Percentiles rank a stretch among this genome's conserved stretches.
Evolutionary conservation across 495 filamentous ascomycete genomes (phyloP).

Genomic region (Annulohypoxylon stygium): DNA sequence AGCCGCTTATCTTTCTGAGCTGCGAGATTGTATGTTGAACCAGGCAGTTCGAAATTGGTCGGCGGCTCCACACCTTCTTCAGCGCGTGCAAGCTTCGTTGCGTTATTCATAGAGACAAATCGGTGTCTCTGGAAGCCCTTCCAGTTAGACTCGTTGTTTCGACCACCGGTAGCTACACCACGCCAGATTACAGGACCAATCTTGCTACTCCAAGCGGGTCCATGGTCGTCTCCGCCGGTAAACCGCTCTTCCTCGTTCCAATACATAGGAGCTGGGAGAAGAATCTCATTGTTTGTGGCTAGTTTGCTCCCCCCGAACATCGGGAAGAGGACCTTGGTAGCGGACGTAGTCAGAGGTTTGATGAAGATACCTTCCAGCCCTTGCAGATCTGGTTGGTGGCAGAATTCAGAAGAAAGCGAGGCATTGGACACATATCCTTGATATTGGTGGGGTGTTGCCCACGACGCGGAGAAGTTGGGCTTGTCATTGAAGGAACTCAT

Average conservation of each 20-base stretch:
- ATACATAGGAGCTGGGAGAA: conserved; percentile 80
- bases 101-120: conserved; percentile 74
- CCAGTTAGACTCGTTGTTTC: conserved; percentile 71
- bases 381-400: conserved; percentile 67
- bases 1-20: conserved; percentile 53
- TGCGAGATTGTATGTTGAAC: conserved; percentile 51
- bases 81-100: conserved; percentile 63
- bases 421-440: conserved; percentile 75
- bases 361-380: conserved; percentile 77
- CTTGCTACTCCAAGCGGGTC: conserved; percentile 69
- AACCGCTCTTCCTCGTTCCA: conserved; percentile 79
- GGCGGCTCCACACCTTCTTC: conserved; percentile 53
- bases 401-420: conserved; percentile 74
- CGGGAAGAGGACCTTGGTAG: conserved; percentile 70
- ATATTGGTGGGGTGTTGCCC: conserved; percentile 58
- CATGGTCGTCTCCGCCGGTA: conserved; percentile 65
- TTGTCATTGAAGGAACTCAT: conserved; percentile 56
- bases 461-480: conserved; percentile 59
- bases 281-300: conserved; percentile 79
- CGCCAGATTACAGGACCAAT: conserved; percentile 71
- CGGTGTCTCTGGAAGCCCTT: conserved; percentile 76
- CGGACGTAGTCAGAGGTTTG: conserved; percentile 67
- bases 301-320: conserved; percentile 81
- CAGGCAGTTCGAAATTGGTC: conserved; percentile 58
- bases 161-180: conserved; percentile 75